Conservation (phyloP, 2,329 filamentous ascomycete genomes). For the Aulographum hederae region DNA sequence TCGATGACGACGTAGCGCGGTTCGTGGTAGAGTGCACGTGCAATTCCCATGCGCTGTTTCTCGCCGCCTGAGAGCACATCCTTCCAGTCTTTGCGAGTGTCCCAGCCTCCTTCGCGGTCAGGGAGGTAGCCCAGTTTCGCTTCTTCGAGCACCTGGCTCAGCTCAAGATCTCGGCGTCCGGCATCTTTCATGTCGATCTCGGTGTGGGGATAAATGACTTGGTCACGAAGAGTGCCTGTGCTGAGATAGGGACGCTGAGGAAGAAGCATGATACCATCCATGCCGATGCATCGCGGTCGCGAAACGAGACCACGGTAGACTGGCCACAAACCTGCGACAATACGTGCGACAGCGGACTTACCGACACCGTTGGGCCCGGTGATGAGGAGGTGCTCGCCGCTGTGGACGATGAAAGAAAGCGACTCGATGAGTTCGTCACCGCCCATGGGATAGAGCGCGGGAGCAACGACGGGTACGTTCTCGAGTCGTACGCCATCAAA, state of each 20-base stretch:
- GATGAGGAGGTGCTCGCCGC: slow-evolving; percentile 84
- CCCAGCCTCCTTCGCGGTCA: slow-evolving; percentile 86
- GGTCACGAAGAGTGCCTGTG: slow-evolving; percentile 82
- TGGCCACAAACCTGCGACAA: slow-evolving; percentile 88
- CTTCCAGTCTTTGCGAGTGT: slow-evolving; percentile 95
- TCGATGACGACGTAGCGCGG: slow-evolving; percentile 88
- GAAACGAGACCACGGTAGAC: slow-evolving; percentile 87
- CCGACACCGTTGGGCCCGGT: slow-evolving; percentile 90
- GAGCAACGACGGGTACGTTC: slow-evolving; percentile 82
- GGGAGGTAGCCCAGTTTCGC: slow-evolving; percentile 78
- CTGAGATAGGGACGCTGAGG: slow-evolving; percentile 86
- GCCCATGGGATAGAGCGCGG: slow-evolving; percentile 69
- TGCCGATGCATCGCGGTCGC: slow-evolving; percentile 59
- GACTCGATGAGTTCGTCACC: slow-evolving; percentile 84
- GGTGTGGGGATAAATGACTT: slow-evolving; percentile 94
- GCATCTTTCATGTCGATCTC: slow-evolving; percentile 83
- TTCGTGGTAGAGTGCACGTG: slow-evolving; percentile 82
- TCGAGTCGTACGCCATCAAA: slow-evolving; percentile 91
- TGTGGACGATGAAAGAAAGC: slow-evolving; percentile 73
- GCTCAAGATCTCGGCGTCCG: slow-evolving; percentile 57
- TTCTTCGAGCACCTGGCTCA: slow-evolving; percentile 62
- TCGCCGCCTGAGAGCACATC: slow-evolving; percentile 93
- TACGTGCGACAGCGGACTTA: slow-evolving; percentile 72
- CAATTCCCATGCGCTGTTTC: slow-evolving; percentile 90
- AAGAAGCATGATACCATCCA: slow-evolving; percentile 96